Base-by-base conservation (phyloP, 257 asterid genomes). In the Plantago major region DNA sequence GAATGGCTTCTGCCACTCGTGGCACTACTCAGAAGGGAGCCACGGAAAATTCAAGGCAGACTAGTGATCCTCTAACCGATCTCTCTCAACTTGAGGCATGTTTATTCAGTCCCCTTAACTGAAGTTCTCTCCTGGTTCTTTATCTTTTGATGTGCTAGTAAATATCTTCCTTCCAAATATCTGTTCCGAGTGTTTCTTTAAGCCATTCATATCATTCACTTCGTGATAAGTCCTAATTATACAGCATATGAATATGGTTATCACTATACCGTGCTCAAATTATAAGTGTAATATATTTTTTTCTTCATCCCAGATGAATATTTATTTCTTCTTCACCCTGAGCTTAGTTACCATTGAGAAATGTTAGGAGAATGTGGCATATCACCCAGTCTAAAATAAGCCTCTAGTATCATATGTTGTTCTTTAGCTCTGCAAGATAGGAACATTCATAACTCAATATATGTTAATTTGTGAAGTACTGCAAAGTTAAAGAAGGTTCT, bases 81-180 rank as follows among this genome's bases (percentile, higher is more conserved):
- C 88, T 89, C 67, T 80, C 99, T 64, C 82, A 81, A 68, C 90
- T 92, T 49, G 92, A 92, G 97, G 97, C 84, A 81, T 47, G 43
- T 43, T 17, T 47, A 33, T 63, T 40, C 43, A 12, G 11, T 42
- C n/a, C 14, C 68, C 60, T 37, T 9, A 53, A 59, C 64, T 14
- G 49, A 33, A 44, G 6, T 30, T 12, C n/a, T 46, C 44, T 63
- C 18, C 37, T 43, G 5, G 10, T 46, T 44, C 49, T 43, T 17
- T 44, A 42, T 46, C 11, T 61, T 26, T 14, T 61, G 15, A n/a
- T 28, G 55, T 14, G 66, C 45, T 9, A 30, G 38, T 55, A 48
- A 11, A 14, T 54, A 38, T 58, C 2, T 40, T 67, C 40, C 51
- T 59, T 50, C 51, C 64, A 14, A 48, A 61, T 46, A 6, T 11